Evolutionary conservation across 768 basidiomycete species (phyloP).

Genomic region (Steccherinum ochraceum): DNA sequence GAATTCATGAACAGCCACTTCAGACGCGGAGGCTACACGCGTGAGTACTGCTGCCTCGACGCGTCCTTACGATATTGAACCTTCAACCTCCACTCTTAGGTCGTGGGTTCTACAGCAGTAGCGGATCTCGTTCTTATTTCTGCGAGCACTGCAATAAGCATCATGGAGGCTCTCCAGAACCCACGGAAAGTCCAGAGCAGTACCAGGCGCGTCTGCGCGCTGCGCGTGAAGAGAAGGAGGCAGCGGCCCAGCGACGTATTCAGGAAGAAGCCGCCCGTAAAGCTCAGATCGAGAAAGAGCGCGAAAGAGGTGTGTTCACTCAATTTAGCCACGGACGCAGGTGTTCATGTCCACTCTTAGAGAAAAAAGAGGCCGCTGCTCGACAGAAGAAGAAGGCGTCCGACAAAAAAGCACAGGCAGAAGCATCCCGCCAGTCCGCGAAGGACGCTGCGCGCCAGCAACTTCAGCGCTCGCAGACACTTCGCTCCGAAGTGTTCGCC

Average conservation of each 20-base stretch:
- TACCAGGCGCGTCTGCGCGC: constrained; percentile 45
- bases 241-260: constrained; percentile 46
- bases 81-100: too few species aligned
- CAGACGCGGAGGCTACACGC: constrained; percentile 3
- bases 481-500: constrained; percentile 57
- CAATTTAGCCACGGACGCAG: too few species aligned
- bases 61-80: background rate
- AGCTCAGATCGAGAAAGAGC: constrained; percentile 36
- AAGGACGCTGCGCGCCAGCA: constrained; percentile 42
- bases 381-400: constrained; percentile 50
- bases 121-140: background rate
- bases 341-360: constrained; percentile 6
- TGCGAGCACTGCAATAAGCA: background rate
- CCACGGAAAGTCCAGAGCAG: constrained; percentile 45
- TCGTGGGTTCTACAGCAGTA: too few species aligned
- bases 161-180: background rate
- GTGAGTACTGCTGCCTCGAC: constrained; percentile 3
- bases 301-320: constrained; percentile 40
- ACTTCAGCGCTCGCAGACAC: constrained; percentile 44
- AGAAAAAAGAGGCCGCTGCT: constrained; percentile 52
- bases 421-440: constrained; percentile 41
- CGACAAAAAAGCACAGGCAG: constrained; percentile 50
- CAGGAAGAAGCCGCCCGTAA: constrained; percentile 44
- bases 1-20: constrained; percentile 2
- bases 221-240: constrained; percentile 46